Conservation (phyloP, 352 stramenopile species). For the Pilasporangium apinafurcum region DNA sequence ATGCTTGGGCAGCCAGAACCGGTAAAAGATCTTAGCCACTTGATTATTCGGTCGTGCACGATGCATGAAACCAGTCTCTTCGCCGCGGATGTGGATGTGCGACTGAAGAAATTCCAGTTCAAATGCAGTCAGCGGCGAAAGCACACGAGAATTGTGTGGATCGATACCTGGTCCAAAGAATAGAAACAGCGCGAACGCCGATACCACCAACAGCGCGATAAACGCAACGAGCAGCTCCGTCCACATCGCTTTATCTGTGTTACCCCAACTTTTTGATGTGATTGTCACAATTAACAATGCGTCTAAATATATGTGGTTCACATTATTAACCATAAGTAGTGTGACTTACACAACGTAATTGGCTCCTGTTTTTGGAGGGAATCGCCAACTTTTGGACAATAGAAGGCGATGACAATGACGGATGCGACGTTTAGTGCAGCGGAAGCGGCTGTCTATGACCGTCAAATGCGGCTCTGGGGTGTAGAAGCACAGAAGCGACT, state of each 20-base stretch:
- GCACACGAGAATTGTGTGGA: conserved; percentile 26
- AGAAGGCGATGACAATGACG: background rate
- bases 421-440: conserved; percentile 56
- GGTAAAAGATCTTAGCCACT: conserved; percentile 56
- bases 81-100: conserved; percentile 33
- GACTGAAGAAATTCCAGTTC: conserved; percentile 48
- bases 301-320: conserved; percentile 7
- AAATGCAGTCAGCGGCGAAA: conserved; percentile 25
- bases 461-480: conserved; percentile 98
- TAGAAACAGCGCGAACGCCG: conserved; percentile 13
- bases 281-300: background rate
- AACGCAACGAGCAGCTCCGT: no score
- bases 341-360: background rate
- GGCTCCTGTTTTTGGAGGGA: background rate
- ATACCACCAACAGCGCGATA: conserved; percentile 9
- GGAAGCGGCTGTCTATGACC: conserved; percentile 96
- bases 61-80: conserved; percentile 46
- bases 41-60: conserved; percentile 27
- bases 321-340: background rate
- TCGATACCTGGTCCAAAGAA: conserved; percentile 62
- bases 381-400: background rate
- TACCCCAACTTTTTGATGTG: background rate
- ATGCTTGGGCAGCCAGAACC: conserved; percentile 56
- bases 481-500: conserved; percentile 94
- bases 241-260: conserved; percentile 10